Percentiles rank a stretch among this genome's conserved stretches.
These are phyloP conservation scores for Penicillium daleae DNA, from an alignment of 495 filamentous ascomycete genomes.

Conservation along the genomic window DNA sequence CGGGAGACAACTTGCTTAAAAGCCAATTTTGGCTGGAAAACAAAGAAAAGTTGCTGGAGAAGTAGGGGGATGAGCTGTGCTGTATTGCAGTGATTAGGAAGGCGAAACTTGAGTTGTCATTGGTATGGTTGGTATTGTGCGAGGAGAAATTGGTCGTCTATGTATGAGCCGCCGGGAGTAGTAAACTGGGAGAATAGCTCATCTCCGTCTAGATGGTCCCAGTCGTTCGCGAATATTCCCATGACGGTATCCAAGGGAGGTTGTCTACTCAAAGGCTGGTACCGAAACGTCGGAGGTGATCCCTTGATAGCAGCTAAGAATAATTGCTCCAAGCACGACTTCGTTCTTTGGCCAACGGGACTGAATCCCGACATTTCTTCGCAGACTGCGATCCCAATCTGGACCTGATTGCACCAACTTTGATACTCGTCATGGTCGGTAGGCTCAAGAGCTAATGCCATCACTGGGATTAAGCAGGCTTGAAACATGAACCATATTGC, in stretches of 20 bases:
- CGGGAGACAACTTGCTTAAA: neutral
- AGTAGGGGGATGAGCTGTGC: neutral
- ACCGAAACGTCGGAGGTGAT: neutral
- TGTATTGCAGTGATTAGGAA: neutral
- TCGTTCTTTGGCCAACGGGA: constrained; percentile 12
- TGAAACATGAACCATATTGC: constrained; percentile 75
- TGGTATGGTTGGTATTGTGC: constrained; percentile 3
- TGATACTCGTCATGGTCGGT: constrained; percentile 8
- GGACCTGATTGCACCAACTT: constrained; percentile 17
- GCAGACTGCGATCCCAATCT: constrained; percentile 13
- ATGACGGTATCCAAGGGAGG: constrained; percentile 5
- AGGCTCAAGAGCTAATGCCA: constrained; percentile 12
- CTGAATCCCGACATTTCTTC: constrained; percentile 17
- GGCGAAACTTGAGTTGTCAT: neutral
- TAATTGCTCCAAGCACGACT: constrained; percentile 9
- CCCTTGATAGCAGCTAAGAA: constrained; percentile 7
- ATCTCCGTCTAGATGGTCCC: constrained; percentile 6
- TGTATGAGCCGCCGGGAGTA: neutral
- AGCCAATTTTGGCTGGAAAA: neutral
- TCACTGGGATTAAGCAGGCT: constrained; percentile 64
- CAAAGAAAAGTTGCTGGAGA: neutral
- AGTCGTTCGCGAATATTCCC: constrained; percentile 14
- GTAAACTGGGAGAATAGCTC: constrained; percentile 4
- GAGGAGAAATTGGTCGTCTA: constrained; percentile 9
- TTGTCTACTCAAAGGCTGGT: neutral